Evolutionary conservation across 805 yeast species (phyloP).

Genomic region (Suhomyces prunicola): DNA sequence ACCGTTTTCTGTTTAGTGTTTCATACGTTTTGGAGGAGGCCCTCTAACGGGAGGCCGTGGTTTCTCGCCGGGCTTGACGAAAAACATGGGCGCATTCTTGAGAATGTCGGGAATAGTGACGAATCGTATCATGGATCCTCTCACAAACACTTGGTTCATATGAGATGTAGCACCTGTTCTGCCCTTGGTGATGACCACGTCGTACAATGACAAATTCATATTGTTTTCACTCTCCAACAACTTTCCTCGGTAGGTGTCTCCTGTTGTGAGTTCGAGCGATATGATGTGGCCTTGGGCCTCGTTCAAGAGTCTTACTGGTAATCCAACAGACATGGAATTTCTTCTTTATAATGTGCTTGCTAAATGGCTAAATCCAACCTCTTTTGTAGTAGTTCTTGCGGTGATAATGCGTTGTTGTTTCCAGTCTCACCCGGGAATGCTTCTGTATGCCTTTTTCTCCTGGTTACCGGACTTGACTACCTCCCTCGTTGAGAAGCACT

Average conservation of each 20-base stretch:
- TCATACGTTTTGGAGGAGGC: constrained; percentile 36
- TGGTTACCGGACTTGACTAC: constrained; percentile 1
- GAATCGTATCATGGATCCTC: constrained; percentile 88
- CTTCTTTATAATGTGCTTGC: not conserved
- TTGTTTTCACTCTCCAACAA: constrained; percentile 85
- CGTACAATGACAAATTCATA: constrained; percentile 86
- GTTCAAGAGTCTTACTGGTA: constrained; percentile 80
- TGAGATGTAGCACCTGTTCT: constrained; percentile 68
- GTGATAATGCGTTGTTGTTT: not conserved
- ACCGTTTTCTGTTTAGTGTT: constrained; percentile 12
- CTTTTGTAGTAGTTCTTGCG: not conserved
- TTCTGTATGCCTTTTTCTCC: not conserved
- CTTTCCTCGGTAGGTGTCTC: constrained; percentile 86
- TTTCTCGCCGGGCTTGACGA: constrained; percentile 50
- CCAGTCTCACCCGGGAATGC: not conserved
- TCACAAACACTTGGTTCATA: constrained; percentile 79
- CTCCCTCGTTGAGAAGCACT: not conserved
- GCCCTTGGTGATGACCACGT: constrained; percentile 70
- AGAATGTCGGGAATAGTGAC: constrained; percentile 86
- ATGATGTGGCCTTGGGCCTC: constrained; percentile 89
- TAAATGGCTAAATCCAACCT: not conserved
- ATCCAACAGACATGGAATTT: constrained; percentile 55
- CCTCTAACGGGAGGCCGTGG: constrained; percentile 67
- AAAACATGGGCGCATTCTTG: constrained; percentile 85
- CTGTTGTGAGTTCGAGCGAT: constrained; percentile 77